Evolutionary conservation across 805 yeast genomes (phyloP).

Genomic region (Zygotorulaspora florentina): DNA sequence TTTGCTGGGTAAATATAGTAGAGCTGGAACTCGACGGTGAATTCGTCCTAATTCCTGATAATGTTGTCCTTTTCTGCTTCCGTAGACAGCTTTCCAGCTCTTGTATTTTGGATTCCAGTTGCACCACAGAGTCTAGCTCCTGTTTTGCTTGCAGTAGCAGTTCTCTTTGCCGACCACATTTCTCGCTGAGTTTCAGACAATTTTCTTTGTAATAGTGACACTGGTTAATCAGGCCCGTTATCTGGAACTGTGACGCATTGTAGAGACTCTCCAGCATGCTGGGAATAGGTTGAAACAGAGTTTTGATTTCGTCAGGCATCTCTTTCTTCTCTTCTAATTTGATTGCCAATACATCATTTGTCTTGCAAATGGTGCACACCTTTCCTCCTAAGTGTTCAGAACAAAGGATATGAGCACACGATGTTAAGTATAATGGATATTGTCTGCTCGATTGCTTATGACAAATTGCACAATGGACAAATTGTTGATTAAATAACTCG

Average conservation of each 20-base stretch:
- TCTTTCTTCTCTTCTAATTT: slow-evolving; percentile 17
- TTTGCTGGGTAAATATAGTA: slow-evolving; percentile 5
- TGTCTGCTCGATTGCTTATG: slow-evolving; percentile 22
- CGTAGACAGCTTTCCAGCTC: slow-evolving; percentile 9
- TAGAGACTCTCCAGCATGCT: slow-evolving; percentile 24
- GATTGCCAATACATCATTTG: slow-evolving; percentile 21
- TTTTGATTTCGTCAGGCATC: slow-evolving; percentile 23
- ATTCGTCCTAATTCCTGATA: neutral
- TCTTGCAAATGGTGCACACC: slow-evolving; percentile 22
- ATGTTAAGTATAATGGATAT: slow-evolving; percentile 32
- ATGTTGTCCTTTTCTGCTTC: neutral
- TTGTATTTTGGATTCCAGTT: slow-evolving; percentile 16
- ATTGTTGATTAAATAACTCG: slow-evolving; percentile 28
- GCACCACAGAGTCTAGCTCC: slow-evolving; percentile 26
- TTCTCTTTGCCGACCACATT: slow-evolving; percentile 28
- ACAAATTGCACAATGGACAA: slow-evolving; percentile 35
- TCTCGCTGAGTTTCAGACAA: slow-evolving; percentile 24
- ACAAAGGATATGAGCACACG: slow-evolving; percentile 40
- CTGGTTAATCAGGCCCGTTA: slow-evolving; percentile 23
- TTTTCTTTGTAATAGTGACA: slow-evolving; percentile 25
- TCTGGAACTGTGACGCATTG: slow-evolving; percentile 31
- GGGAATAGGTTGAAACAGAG: slow-evolving; percentile 29
- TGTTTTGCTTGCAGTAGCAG: slow-evolving; percentile 25
- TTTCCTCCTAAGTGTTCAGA: slow-evolving; percentile 24
- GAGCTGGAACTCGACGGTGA: slow-evolving; percentile 1